Base-by-base conservation (phyloP, 148 eudicot genomes). In the Silene latifolia region DNA sequence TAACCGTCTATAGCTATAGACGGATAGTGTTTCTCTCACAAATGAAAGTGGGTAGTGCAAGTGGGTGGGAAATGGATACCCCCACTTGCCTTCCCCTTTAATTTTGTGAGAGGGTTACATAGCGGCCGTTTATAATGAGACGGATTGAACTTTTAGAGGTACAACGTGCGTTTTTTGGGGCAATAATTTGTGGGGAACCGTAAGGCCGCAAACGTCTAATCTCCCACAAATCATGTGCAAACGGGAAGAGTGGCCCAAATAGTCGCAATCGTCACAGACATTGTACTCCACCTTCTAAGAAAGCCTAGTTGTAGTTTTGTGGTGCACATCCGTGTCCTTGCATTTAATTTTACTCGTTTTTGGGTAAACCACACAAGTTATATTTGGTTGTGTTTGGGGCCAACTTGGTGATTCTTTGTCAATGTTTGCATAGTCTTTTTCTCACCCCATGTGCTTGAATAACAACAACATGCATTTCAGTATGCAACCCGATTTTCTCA, bases 371-470 rank as follows among this genome's bases (percentile, higher is more conserved):
- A 74, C 51, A 27, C 63, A 65, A 64, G 11, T 63, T n/a, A 44
- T 58, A 54, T 39, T 63, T 63, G 66, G 29, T 24, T 15, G 56
- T 20, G 21, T 35, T 39, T 58, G 63, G 77, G 72, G 44, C 69
- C 71, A 65, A 75, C 51, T 21, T 29, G 4, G 20, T 3, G 42
- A 42, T 63, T 63, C n/a, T 63, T 71, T 51, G 71, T 63, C 63
- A 53, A 54, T 67, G 53, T 78, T 71, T 54, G 64, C 58, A 32
- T 19, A 69, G 63, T 78, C 80, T 10, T 65, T 72, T 65, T 78
- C 80, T 24, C 13, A n/a, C 39, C 23, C 80, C 80, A 78, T 72
- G 76, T 78, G 76, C 76, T 39, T 20, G 21, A 24, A 8, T 35
- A 29, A 44, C 7, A 19, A 10, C 42, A 63, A 61, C 71, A 25